These are phyloP conservation scores for Castanopsis chinensis DNA, from an alignment of 306 rosid genomes.

Conservation along the genomic window DNA sequence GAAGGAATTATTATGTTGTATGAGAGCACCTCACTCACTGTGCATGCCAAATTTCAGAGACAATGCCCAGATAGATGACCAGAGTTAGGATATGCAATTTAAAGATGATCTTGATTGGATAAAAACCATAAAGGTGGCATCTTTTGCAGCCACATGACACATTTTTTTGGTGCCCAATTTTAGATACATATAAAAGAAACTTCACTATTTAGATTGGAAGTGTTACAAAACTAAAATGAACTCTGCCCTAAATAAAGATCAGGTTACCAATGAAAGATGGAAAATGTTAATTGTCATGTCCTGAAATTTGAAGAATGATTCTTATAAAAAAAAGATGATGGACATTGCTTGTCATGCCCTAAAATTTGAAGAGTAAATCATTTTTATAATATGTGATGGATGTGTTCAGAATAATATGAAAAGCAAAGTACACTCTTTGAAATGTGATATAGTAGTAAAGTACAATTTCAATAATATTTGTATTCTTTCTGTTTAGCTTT, in stretches of 20 bases:
- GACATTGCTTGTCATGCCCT: neutral
- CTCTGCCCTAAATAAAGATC: neutral
- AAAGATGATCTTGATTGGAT: neutral
- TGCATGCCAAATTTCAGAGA: slow-evolving; percentile 5
- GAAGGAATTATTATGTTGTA: neutral
- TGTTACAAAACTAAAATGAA: neutral
- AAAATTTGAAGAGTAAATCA: neutral
- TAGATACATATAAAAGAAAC: slow-evolving; percentile 8
- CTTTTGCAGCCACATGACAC: neutral
- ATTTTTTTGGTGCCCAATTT: neutral
- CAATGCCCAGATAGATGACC: neutral
- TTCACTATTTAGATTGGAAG: slow-evolving; percentile 2
- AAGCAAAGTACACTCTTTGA: neutral
- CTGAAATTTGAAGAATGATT: neutral
- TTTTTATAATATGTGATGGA: neutral
- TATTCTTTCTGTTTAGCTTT: neutral
- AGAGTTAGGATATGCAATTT: neutral
- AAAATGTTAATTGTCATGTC: neutral
- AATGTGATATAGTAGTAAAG: neutral
- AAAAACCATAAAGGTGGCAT: neutral
- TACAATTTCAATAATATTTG: neutral
- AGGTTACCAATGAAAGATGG: neutral
- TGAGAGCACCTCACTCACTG: slow-evolving; percentile 3
- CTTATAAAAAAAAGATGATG: neutral
- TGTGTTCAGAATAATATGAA: neutral